Base-by-base conservation (phyloP, 179 eudicot species). In the Spinacia oleracea region DNA sequence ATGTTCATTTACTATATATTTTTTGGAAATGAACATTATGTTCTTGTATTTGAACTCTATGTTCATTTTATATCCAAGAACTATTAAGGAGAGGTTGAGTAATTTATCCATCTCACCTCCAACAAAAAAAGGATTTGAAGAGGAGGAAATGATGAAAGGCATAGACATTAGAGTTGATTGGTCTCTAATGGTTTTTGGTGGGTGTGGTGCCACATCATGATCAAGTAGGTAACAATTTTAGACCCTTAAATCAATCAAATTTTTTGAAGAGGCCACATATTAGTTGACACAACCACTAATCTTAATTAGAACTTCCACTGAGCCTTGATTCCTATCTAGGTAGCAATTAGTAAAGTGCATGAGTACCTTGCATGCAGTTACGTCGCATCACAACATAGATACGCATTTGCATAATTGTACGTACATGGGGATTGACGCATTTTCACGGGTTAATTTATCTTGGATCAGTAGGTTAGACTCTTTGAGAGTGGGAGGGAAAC, bases 141-240 rank as follows among this genome's bases (percentile, higher is more conserved):
- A 58, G 53, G 45, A 80, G 53, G 72, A 74, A 72, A 80, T 80
- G 78, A 83, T 83, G 83, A 72, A 70, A 48, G 70, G 68, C 81
- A 77, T 72, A 72, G 67, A 83, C 76, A 72, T 20, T 58, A 58
- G 56, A 73, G 66, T 55, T 83, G 59, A 79, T 79, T 79, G 74
- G 59, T 53, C 45, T 65, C 56, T 80, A 80, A 80, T 80, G 58
- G 66, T 76, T 3, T 72, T 67, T 63, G 78, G 81, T 80, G 78
- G 86, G 71, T 77, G 63, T 76, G 72, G 43, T 76, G 65, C 81
- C 72, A 80, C 83, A 34, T 76, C 75, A 80, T 72, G 72, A 34
- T 76, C 75, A 80, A 77, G 72, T 80, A 65, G 83, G 71, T 80
- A 67, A 56, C 70, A 46, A 72, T 35, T 74, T 31, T 51, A 6